phyloP scores from a whole-genome alignment of 202 grass and related monocot genomes.

The Dendrocalamus latiflorus region DNA sequence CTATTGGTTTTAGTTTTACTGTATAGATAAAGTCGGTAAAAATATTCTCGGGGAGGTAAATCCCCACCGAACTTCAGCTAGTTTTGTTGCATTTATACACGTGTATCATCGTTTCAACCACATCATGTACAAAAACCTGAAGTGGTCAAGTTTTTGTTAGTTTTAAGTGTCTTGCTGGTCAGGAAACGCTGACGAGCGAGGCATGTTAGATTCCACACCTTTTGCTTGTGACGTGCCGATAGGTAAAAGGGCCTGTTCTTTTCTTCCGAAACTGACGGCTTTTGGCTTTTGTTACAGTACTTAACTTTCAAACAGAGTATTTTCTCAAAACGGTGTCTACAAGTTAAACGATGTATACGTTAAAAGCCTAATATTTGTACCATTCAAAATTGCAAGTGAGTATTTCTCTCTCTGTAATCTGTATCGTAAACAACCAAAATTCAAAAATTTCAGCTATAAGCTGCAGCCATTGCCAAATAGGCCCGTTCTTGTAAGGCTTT shows the following conservation, averaged over 20 bases:
- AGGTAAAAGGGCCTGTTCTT: too few relatives aligned
- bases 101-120: background rate
- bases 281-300: too few relatives aligned
- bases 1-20: background rate
- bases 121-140: background rate
- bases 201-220: background rate
- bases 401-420: too few relatives aligned
- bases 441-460: too few relatives aligned
- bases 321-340: too few relatives aligned
- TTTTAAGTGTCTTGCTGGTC: background rate
- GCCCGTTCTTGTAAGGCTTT: background rate
- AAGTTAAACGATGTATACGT: too few relatives aligned
- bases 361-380: too few relatives aligned
- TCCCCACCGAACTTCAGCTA: background rate
- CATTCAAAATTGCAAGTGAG: too few relatives aligned
- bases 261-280: too few relatives aligned
- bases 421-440: too few relatives aligned
- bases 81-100: background rate
- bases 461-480: too few relatives aligned
- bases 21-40: background rate
- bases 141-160: background rate
- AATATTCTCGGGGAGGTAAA: background rate
- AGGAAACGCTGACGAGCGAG: background rate
- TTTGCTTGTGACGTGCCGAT: background rate
- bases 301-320: too few relatives aligned